Conservation (phyloP, 495 filamentous ascomycete genomes). For the Penicillium chermesinum region DNA sequence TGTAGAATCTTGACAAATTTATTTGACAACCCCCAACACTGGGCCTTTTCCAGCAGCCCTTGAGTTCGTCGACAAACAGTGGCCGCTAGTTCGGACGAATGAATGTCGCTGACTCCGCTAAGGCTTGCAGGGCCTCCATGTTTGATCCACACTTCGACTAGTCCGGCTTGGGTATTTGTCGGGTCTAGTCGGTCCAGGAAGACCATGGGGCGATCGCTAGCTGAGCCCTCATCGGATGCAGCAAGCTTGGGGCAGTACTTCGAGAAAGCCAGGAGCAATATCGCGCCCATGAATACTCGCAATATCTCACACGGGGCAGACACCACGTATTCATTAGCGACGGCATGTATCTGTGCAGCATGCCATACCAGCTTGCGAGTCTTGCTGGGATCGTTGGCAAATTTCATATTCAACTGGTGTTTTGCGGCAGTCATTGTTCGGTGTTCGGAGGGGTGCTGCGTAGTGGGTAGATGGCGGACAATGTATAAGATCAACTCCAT, state of each 20-base stretch:
- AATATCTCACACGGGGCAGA: neutral
- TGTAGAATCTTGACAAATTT: neutral
- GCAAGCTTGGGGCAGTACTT: neutral
- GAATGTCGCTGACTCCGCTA: neutral
- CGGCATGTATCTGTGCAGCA: neutral
- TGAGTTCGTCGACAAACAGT: neutral
- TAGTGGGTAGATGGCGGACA: neutral
- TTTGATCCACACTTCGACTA: neutral
- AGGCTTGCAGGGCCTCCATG: neutral
- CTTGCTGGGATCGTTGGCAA: neutral
- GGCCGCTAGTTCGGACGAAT: neutral
- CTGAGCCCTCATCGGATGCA: neutral
- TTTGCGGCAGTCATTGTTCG: neutral
- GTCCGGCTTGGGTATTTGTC: neutral
- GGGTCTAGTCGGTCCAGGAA: neutral
- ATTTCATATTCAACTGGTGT: neutral
- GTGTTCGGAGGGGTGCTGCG: neutral
- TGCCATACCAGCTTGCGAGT: neutral
- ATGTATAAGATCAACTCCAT: neutral
- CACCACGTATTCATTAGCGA: neutral
- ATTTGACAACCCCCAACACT: neutral
- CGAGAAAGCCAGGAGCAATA: neutral
- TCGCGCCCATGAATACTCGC: neutral
- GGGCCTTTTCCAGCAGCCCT: neutral
- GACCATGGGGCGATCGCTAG: neutral